phyloP scores from a whole-genome alignment of 805 yeast species.

The Teunomyces tritomae region DNA sequence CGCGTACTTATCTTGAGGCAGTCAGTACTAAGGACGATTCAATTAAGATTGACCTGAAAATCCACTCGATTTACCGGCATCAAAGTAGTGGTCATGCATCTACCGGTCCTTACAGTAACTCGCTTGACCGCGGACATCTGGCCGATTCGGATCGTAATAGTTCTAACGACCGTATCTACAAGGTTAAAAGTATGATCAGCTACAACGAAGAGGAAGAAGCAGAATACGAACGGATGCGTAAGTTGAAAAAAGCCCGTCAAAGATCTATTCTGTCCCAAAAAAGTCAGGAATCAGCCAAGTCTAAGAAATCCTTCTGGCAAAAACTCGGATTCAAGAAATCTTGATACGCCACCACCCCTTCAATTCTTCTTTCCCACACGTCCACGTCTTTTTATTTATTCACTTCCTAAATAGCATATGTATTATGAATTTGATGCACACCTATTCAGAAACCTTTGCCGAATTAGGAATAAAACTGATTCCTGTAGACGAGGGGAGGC shows the following conservation, averaged over 20 bases:
- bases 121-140: slow-evolving; percentile 7
- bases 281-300: slow-evolving; percentile 5
- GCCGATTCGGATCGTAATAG: slow-evolving; percentile 8
- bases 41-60: slow-evolving; percentile 25
- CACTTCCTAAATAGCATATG: background rate
- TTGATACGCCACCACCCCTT: background rate
- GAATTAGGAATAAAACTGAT: too few species aligned
- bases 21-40: slow-evolving; percentile 19
- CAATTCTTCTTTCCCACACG: background rate
- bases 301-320: slow-evolving; percentile 12
- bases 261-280: slow-evolving; percentile 9
- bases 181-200: slow-evolving; percentile 40
- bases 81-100: slow-evolving; percentile 14
- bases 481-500: background rate
- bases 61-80: slow-evolving; percentile 35
- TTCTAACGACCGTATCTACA: slow-evolving; percentile 27
- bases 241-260: slow-evolving; percentile 8
- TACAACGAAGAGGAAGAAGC: slow-evolving; percentile 31
- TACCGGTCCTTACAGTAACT: slow-evolving; percentile 5
- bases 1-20: slow-evolving; percentile 23
- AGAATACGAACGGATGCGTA: slow-evolving; percentile 9
- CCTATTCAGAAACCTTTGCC: background rate
- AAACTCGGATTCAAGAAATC: slow-evolving; percentile 13
- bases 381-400: background rate
- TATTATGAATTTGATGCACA: background rate